Evolutionary conservation across 2,329 filamentous ascomycete species (phyloP).

Genomic region (Madurella mycetomatis): DNA sequence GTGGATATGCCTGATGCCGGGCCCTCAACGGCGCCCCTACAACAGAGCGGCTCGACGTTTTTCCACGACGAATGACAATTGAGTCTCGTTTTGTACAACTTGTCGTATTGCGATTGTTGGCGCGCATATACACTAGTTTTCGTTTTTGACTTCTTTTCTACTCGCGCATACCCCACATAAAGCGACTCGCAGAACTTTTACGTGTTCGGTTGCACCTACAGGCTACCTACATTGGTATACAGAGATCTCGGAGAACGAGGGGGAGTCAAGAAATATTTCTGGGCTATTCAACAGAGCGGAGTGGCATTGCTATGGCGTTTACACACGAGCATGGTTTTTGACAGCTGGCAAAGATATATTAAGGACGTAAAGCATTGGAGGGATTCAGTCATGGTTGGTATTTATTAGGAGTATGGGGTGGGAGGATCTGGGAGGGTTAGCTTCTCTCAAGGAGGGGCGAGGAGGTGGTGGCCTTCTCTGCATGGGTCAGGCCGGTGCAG

Average conservation of each 20-base stretch:
- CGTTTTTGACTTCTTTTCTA: conserved; percentile 4
- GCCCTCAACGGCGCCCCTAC: conserved; percentile 51
- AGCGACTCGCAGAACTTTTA: neutral
- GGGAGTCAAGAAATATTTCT: conserved; percentile 6
- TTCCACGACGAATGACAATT: conserved; percentile 11
- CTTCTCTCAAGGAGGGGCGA: neutral
- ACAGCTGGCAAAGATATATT: conserved; percentile 1
- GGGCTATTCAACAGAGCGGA: conserved; percentile 4
- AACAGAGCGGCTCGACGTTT: conserved; percentile 38
- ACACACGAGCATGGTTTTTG: conserved; percentile 9
- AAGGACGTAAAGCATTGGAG: conserved; percentile 6
- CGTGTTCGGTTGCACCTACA: neutral
- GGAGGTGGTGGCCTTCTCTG: neutral
- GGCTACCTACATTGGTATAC: conserved; percentile 10
- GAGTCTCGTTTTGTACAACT: neutral
- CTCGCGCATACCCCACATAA: conserved; percentile 11
- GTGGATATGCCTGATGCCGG: conserved; percentile 55
- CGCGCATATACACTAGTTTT: conserved; percentile 6
- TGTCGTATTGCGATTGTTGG: neutral
- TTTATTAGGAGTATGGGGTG: neutral
- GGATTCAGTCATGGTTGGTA: neutral
- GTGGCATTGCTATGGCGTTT: conserved; percentile 23
- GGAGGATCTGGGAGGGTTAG: neutral
- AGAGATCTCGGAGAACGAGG: conserved; percentile 9
- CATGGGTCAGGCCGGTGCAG: neutral